Evolutionary conservation across 2,329 filamentous ascomycete species (phyloP), one percentile per base, ranked within the genome.

Genomic region (Amauroascus verrucosus): DNA sequence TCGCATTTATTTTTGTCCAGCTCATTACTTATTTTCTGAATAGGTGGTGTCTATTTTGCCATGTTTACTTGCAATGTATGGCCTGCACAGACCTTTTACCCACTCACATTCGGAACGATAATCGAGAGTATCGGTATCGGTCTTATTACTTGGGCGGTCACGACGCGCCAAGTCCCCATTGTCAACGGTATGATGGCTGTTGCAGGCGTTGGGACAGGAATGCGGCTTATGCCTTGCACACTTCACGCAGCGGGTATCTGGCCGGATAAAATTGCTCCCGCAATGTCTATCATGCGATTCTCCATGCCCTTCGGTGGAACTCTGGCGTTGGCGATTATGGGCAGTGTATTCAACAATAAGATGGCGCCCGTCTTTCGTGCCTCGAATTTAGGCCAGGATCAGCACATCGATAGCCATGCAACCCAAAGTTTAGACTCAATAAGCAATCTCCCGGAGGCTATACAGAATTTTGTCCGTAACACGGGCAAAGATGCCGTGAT

Each of bases 151-250:
- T 80, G 75, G 66, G 81, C 80, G 0, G 70, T 84, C 14, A 74
- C 75, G 3, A 67, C 65, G 0, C 72, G 76, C 0, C 67, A 78
- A 47, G 67, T 70, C 0, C 63, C 70, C 0, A 65, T 78, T 6
- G 75, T 86, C 20, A 84, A 80, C 58, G 82, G 78, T 24, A 85
- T 86, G 75, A 81, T 86, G 70, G 81, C 76, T 0, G 64, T 86
- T 1, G 75, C 80, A 0, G 83, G 83, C 1, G 75, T 74, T 0
- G 83, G 84, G 0, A 81, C 78, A 0, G 83, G 82, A 0, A 65
- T 84, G 11, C 74, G 81, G n/a, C 77, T 84, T 61, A 85, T 85
- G 77, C 81, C 81, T 2, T 74, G 75, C 0, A 76, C 77, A 0
- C 72, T 86, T 0, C 83, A 86, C 57, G 80, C 77, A 0, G 74